Evolutionary conservation across 2,329 filamentous ascomycete genomes (phyloP).

Genomic region (Ophiostoma fasciatum): DNA sequence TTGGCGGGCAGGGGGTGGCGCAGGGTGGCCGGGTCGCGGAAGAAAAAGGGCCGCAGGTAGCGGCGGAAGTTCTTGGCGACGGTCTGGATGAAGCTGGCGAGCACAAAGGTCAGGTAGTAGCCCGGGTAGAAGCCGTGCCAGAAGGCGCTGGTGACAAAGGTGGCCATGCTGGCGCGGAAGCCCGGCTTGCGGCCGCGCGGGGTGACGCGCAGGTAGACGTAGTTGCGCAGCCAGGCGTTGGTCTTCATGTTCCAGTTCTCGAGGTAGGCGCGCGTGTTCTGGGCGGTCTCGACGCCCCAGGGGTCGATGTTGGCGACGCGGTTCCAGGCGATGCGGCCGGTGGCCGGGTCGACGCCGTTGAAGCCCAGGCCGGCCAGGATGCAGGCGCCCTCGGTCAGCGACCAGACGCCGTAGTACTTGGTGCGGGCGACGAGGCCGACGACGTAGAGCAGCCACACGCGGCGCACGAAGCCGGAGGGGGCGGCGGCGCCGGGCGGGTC

Average conservation of each 20-base stretch:
- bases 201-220: conserved; percentile 88
- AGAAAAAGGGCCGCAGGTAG: conserved; percentile 84
- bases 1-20: conserved; percentile 56
- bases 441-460: conserved; percentile 71
- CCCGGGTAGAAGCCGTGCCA: conserved; percentile 98
- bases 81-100: conserved; percentile 85
- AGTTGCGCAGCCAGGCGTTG: conserved; percentile 91
- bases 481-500: conserved; percentile 48
- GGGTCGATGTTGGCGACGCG: conserved; percentile 81
- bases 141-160: conserved; percentile 84
- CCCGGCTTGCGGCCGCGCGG: conserved; percentile 92
- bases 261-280: conserved; percentile 85
- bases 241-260: conserved; percentile 98
- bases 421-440: conserved; percentile 66
- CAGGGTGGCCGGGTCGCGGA: conserved; percentile 59
- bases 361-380: conserved; percentile 89
- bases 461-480: conserved; percentile 50
- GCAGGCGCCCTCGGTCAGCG: conserved; percentile 81
- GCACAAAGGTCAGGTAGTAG: conserved; percentile 82
- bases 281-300: conserved; percentile 71
- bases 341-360: conserved; percentile 76
- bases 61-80: conserved; percentile 88
- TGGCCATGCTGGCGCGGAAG: conserved; percentile 85
- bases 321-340: conserved; percentile 79
- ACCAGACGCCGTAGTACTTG: conserved; percentile 98